Base-by-base conservation (phyloP, 768 basidiomycete species). In the Agrocybe chaxingu region DNA sequence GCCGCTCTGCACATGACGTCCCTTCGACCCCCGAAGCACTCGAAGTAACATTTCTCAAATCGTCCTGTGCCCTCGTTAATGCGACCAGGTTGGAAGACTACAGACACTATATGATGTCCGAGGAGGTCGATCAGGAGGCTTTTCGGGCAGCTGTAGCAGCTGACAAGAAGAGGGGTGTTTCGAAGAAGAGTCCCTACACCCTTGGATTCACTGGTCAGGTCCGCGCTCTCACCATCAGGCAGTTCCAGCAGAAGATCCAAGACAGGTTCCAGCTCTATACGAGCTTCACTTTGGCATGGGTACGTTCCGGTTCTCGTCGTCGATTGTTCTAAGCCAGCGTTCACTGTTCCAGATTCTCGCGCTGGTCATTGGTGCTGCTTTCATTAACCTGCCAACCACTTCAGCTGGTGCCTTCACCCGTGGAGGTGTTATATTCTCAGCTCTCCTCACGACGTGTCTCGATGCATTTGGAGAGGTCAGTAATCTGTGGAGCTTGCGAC, bases 341-440 rank as follows among this genome's bases (percentile, higher is more conserved):
- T 7, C 11, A 39, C 10, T 8, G 50, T 53, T 16, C 4, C 47
- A 82, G 80, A 59, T 70, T 34, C 65, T 85, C 29, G 76, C 83
- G n/a, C 59, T 89, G 41, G 76, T 89, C 37, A 72, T 89, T 57
- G 92, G 92, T 33, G 83, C 77, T 7, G 81, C 85, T 7, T 96
- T 82, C 72, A 81, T 84, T 60, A 80, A 86, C 42, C 77, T 87
- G 43, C 88, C 90, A 1, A 60, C 76, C 10, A 85, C 87, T 0
- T 81, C 92, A 5, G 76, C 78, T 37, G 93, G 93, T 31, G 89
- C 86, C 0, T 97, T 97, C 70, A 92, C 92, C 19, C 82, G 92
- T 54, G 91, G 90, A 44, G 73, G 75, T 67, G 81, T 92, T 30
- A 79, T 95, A 46, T 93, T 94, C 64, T 67, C 76, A 35, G 82